Percentiles rank a stretch among this genome's conserved stretches.
Conservation (phyloP, 2,329 filamentous ascomycete species). For the Cordyceps farinosa region DNA sequence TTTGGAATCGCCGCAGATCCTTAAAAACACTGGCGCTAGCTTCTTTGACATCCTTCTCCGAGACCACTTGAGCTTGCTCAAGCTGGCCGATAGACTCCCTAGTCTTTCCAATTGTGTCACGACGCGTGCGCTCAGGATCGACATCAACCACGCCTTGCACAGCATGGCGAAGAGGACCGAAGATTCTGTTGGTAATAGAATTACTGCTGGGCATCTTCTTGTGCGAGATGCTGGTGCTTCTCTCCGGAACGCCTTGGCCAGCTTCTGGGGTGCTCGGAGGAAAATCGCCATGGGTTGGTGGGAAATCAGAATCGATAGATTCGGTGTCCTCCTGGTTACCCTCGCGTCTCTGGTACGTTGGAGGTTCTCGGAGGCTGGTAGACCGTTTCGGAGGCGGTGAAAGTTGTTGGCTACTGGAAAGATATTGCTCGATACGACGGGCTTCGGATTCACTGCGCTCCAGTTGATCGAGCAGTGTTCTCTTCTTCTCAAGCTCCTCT, state of each 20-base stretch:
- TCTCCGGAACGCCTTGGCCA: slow-evolving; percentile 65
- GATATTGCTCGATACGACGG: slow-evolving; percentile 87
- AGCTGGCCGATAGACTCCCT: slow-evolving; percentile 80
- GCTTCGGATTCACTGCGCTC: slow-evolving; percentile 92
- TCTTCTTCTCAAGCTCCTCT: slow-evolving; percentile 89
- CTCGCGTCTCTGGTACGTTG: slow-evolving; percentile 50
- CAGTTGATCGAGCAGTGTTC: slow-evolving; percentile 74
- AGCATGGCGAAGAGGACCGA: slow-evolving; percentile 90
- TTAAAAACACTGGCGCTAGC: slow-evolving; percentile 84
- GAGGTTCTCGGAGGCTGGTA: slow-evolving; percentile 51
- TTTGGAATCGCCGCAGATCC: slow-evolving; percentile 89
- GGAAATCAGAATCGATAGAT: slow-evolving; percentile 94
- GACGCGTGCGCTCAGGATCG: slow-evolving; percentile 85
- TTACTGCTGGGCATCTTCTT: slow-evolving; percentile 81
- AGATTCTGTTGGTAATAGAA: slow-evolving; percentile 90
- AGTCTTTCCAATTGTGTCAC: slow-evolving; percentile 94
- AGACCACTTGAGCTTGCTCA: slow-evolving; percentile 84
- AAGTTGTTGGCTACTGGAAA: slow-evolving; percentile 68
- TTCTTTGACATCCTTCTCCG: slow-evolving; percentile 88
- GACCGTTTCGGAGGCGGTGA: slow-evolving; percentile 64
- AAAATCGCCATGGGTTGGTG: slow-evolving; percentile 76
- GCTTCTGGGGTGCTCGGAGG: slow-evolving; percentile 63
- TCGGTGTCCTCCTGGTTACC: slow-evolving; percentile 71
- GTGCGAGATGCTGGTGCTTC: slow-evolving; percentile 51
- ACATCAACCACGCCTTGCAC: slow-evolving; percentile 95